Conservation (phyloP, 2,329 filamentous ascomycete genomes). For the Colletotrichum eremochloae region DNA sequence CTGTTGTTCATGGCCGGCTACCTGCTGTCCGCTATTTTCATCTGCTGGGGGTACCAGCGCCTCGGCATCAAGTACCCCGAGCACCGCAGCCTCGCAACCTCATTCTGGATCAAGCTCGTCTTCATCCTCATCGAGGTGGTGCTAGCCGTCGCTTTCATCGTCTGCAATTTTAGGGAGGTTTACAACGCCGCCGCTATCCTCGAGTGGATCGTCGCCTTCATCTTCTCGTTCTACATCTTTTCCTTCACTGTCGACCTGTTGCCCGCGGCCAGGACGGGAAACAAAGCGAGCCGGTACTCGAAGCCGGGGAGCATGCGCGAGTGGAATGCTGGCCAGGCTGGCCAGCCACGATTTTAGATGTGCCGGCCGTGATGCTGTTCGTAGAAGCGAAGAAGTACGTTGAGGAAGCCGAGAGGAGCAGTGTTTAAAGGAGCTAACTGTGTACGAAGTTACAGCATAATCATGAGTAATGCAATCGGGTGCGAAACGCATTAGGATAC, state of each 20-base stretch:
- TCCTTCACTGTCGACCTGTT: slow-evolving; percentile 90
- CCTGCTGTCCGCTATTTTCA: slow-evolving; percentile 85
- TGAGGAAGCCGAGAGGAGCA: neutral
- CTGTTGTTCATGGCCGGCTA: slow-evolving; percentile 89
- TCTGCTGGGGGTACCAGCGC: slow-evolving; percentile 91
- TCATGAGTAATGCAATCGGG: neutral
- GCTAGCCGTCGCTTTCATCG: slow-evolving; percentile 80
- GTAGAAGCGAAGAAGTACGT: neutral
- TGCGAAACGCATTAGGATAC: slow-evolving; percentile 16
- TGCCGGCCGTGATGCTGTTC: neutral
- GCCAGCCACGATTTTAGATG: slow-evolving; percentile 14
- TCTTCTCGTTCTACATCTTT: slow-evolving; percentile 90
- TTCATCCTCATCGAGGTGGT: slow-evolving; percentile 86
- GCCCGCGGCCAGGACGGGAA: slow-evolving; percentile 77
- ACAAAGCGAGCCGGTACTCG: slow-evolving; percentile 43
- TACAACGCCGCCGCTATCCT: slow-evolving; percentile 81
- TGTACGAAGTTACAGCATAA: neutral
- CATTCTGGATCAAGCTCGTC: slow-evolving; percentile 87
- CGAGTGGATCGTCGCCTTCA: slow-evolving; percentile 83
- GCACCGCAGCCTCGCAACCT: slow-evolving; percentile 78
- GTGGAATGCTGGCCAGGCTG: neutral
- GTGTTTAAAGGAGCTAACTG: neutral
- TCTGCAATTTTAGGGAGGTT: slow-evolving; percentile 59
- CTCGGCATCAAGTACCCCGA: slow-evolving; percentile 82
- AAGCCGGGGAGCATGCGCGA: slow-evolving; percentile 36